These are phyloP conservation scores for Vanilla planifolia DNA, from an alignment of 106 monocot genomes.

Conservation along the genomic window DNA sequence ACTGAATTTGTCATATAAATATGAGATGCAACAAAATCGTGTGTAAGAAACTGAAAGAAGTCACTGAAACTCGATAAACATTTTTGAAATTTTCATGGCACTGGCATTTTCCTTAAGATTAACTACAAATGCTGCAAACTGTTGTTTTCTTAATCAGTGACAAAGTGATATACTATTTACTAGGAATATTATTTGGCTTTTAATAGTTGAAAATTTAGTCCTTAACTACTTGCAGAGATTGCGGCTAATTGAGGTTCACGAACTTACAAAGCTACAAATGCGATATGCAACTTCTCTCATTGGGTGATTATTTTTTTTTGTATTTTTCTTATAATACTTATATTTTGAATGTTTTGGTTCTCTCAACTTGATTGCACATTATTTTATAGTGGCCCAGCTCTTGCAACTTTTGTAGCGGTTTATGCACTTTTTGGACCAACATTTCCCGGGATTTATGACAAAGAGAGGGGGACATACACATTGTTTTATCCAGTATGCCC, in stretches of 20 bases:
- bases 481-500: constrained; percentile 78
- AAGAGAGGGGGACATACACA: constrained; percentile 82
- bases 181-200: not conserved
- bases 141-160: not conserved
- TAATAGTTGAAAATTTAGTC: not conserved
- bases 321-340: not conserved
- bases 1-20: not conserved
- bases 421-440: constrained; percentile 91
- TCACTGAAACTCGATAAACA: not conserved
- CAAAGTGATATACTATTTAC: not conserved
- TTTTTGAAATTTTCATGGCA: not conserved
- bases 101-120: not conserved
- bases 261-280: constrained; percentile 85
- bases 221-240: constrained; percentile 41
- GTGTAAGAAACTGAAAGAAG: not conserved
- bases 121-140: not conserved
- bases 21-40: not conserved
- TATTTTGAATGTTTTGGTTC: not conserved
- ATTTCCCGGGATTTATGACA: constrained; percentile 89
- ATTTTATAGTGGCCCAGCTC: constrained; percentile 64
- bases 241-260: constrained; percentile 87
- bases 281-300: constrained; percentile 86
- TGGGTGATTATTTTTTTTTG: constrained; percentile 40
- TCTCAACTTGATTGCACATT: constrained; percentile 4
- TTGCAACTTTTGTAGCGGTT: constrained; percentile 85